phyloP scores from a whole-genome alignment of 2,329 filamentous ascomycete genomes.

The Fusarium palustre region DNA sequence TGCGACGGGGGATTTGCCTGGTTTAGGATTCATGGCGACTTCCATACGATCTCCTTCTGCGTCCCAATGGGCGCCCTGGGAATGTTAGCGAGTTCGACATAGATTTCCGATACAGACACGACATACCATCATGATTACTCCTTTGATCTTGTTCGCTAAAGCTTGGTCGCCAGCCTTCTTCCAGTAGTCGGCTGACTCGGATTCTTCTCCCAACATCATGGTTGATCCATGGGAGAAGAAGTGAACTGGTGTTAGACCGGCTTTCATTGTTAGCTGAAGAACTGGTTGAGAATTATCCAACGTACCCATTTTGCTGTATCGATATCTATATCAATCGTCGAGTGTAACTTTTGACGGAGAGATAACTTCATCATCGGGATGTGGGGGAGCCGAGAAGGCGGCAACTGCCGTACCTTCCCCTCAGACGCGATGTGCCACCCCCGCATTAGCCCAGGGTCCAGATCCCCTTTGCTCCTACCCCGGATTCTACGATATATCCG shows the following conservation, averaged over 20 bases:
- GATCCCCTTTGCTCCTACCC: neutral
- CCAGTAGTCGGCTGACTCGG: slow-evolving; percentile 38
- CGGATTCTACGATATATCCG: slow-evolving; percentile 12
- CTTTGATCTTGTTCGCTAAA: slow-evolving; percentile 36
- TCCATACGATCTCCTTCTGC: slow-evolving; percentile 66
- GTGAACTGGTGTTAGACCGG: slow-evolving; percentile 35
- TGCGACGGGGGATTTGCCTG: slow-evolving; percentile 71
- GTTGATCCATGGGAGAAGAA: slow-evolving; percentile 45
- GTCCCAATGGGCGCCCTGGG: slow-evolving; percentile 70
- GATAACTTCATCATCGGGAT: slow-evolving; percentile 7
- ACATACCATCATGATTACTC: slow-evolving; percentile 41
- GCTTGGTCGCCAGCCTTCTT: slow-evolving; percentile 42
- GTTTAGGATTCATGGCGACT: slow-evolving; percentile 70
- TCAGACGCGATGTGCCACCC: neutral
- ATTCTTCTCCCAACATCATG: slow-evolving; percentile 45
- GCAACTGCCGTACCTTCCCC: neutral
- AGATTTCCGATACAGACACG: accelerated
- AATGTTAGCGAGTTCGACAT: accelerated
- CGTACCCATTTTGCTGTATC: slow-evolving; percentile 7
- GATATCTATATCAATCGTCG: slow-evolving; percentile 5
- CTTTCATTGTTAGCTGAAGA: slow-evolving; percentile 11
- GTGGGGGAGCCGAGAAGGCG: neutral
- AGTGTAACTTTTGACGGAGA: no score
- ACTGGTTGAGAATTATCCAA: neutral
- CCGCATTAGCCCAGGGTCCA: slow-evolving; percentile 4